Percentiles rank a stretch among this genome's conserved stretches.
phyloP scores from a whole-genome alignment of 768 basidiomycete species.

The Austroboletus eburneus region DNA sequence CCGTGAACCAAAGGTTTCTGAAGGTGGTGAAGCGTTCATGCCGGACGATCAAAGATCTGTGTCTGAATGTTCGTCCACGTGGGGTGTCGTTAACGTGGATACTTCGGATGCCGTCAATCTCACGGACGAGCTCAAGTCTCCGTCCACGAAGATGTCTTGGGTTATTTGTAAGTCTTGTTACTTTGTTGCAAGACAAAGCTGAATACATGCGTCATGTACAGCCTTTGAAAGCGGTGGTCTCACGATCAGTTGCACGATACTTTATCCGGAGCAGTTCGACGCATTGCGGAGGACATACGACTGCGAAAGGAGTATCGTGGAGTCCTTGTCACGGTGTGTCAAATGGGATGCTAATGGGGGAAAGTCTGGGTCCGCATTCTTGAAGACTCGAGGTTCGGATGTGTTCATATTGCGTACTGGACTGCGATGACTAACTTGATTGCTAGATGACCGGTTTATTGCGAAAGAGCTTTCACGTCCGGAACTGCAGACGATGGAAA shows the following conservation, averaged over 20 bases:
- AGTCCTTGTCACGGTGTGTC: slow-evolving; percentile 88
- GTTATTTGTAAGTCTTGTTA: slow-evolving; percentile 57
- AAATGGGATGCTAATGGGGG: slow-evolving; percentile 97
- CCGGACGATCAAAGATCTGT: slow-evolving; percentile 83
- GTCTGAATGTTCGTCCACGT: slow-evolving; percentile 82
- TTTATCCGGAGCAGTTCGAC: slow-evolving; percentile 97
- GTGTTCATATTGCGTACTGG: background rate
- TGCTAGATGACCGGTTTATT: slow-evolving; percentile 92
- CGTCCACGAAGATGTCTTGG: slow-evolving; percentile 79
- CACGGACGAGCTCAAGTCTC: slow-evolving; percentile 69
- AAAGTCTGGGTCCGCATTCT: slow-evolving; percentile 93
- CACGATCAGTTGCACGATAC: slow-evolving; percentile 88
- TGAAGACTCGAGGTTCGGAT: slow-evolving; percentile 83
- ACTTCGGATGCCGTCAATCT: slow-evolving; percentile 60
- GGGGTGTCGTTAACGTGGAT: slow-evolving; percentile 89
- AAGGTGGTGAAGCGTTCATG: slow-evolving; percentile 85
- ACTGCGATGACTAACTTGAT: slow-evolving; percentile 1
- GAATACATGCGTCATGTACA: slow-evolving; percentile 26
- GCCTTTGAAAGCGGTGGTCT: slow-evolving; percentile 89
- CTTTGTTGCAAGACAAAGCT: slow-evolving; percentile 1
- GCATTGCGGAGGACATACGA: slow-evolving; percentile 88
- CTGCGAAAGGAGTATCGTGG: slow-evolving; percentile 91
- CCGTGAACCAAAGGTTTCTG: slow-evolving; percentile 50
- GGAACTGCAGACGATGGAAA: slow-evolving; percentile 93
- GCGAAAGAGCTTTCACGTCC: slow-evolving; percentile 91